These are phyloP conservation scores for Musa schizocarpa DNA, from an alignment of 176 grass and related monocot genomes.

Conservation along the genomic window DNA sequence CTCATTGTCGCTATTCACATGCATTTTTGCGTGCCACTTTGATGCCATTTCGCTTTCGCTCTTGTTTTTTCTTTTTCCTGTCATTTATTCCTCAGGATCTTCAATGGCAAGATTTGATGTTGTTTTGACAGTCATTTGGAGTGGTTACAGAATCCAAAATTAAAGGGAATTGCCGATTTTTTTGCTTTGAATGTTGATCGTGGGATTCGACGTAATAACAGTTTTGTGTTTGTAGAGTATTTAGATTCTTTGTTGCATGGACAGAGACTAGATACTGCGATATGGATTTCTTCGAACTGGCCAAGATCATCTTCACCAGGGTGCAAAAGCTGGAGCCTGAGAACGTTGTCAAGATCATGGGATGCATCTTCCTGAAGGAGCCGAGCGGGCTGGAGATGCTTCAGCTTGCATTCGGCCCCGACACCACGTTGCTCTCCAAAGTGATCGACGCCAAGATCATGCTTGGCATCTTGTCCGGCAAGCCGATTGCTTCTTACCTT, in stretches of 20 bases:
- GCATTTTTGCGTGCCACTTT: too few species aligned
- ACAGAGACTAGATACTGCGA: neutral
- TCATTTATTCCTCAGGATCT: neutral
- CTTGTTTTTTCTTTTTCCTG: neutral
- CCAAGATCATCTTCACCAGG: slow-evolving; percentile 41
- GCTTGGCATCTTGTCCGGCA: slow-evolving; percentile 34
- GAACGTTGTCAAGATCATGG: slow-evolving; percentile 61
- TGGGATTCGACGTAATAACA: too few species aligned
- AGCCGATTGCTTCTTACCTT: slow-evolving; percentile 20
- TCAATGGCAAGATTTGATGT: neutral
- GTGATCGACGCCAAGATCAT: slow-evolving; percentile 46
- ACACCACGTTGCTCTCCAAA: slow-evolving; percentile 31
- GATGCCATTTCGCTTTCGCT: neutral
- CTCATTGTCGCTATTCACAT: too few species aligned
- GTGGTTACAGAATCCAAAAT: neutral
- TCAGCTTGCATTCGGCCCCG: slow-evolving; percentile 58
- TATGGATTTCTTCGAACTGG: slow-evolving; percentile 63
- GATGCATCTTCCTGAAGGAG: slow-evolving; percentile 56
- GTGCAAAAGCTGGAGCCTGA: slow-evolving; percentile 58
- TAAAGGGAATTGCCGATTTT: too few species aligned
- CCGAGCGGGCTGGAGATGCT: slow-evolving; percentile 56
- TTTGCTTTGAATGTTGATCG: too few species aligned
- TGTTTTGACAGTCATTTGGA: neutral
- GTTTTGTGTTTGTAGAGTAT: too few species aligned
- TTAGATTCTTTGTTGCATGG: neutral